Base-by-base conservation (phyloP, 1,139 yeast genomes). In the Lodderomyces jiufengensis region DNA sequence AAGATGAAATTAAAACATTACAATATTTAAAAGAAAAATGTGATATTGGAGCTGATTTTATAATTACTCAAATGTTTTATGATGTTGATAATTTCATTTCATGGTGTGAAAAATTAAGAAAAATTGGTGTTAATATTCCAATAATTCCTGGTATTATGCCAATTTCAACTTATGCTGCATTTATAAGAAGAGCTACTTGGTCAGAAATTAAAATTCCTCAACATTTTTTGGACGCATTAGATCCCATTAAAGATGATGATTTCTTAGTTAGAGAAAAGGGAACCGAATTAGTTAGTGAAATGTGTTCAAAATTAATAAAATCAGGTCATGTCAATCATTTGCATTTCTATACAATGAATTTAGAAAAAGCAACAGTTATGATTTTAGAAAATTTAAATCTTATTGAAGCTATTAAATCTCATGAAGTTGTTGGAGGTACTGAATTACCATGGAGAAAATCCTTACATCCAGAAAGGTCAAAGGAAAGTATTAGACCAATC, bases 121-220 rank as follows among this genome's bases (percentile, higher is more conserved):
- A 71, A 24, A 70, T 71, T 23, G 97, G 96, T n/a, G 74, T 92
- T 45, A 70, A 70, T 31, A 79, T 85, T 38, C 97, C 97, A 27
- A 85, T 92, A 48, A 84, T 92, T 43, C 98, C 98, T 1, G 98
- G 98, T 18, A 88, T 92, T 59, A 92, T 92, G 98, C 98, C 98
- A 15, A 90, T 92, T 44, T 82, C 95, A 13, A 87, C 97, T 8
- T 90, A 90, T 62, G 86, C 95, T 25, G 80, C 96, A 3, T 92
- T 92, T 55, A 62, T 87, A 46, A 81, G 98, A 63, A 78, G 98
- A 54, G 96, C 97, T 11, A 81, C 79, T 41, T 92, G 97, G 98
- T 87, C 95, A 38, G 83, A 84, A 53, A 80, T 92, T 48, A 62
- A 73, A 28, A 74, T 92, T 45, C 98, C 98, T 4, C 73, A 73